Evolutionary conservation across 495 filamentous ascomycete species (phyloP).

Genomic region (Filosporella fistucella): DNA sequence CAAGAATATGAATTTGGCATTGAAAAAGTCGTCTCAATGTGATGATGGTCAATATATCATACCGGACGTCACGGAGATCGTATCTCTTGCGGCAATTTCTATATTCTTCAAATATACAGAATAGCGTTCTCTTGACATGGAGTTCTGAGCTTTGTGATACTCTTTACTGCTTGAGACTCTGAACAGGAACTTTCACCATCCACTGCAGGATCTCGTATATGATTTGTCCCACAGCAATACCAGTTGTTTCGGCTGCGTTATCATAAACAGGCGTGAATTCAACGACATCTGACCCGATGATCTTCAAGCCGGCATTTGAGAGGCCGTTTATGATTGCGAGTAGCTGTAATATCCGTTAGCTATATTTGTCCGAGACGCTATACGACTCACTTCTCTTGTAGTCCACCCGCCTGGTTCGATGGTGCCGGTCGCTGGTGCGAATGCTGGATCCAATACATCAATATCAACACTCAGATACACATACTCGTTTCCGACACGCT

Average conservation of each 20-base stretch:
- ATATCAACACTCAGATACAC: constrained; percentile 89
- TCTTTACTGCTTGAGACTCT: too few relatives aligned
- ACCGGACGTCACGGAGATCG: too few relatives aligned
- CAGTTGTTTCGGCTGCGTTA: constrained; percentile 24
- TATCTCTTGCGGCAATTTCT: too few relatives aligned
- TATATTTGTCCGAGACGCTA: constrained; percentile 41
- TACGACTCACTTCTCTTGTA: constrained; percentile 68
- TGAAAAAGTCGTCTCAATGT: too few relatives aligned
- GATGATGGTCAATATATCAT: too few relatives aligned
- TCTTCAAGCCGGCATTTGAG: constrained; percentile 56
- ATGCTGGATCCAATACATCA: constrained; percentile 78
- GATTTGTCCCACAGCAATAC: constrained; percentile 19
- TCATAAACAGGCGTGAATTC: constrained; percentile 47
- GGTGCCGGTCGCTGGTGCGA: constrained; percentile 66
- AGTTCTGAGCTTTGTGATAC: too few relatives aligned
- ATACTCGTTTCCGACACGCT: constrained; percentile 67
- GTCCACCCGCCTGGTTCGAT: constrained; percentile 86
- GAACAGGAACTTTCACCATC: constrained; percentile 24
- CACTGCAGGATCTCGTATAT: constrained; percentile 25
- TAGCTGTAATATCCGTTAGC: constrained; percentile 29
- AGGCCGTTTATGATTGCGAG: constrained; percentile 40
- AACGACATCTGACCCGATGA: constrained; percentile 76
- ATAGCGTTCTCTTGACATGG: too few relatives aligned
- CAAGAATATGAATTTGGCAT: too few relatives aligned
- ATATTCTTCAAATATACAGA: too few relatives aligned